Base-by-base conservation (phyloP, 768 basidiomycete species). In the Phlebiopsis flavidoalba region DNA sequence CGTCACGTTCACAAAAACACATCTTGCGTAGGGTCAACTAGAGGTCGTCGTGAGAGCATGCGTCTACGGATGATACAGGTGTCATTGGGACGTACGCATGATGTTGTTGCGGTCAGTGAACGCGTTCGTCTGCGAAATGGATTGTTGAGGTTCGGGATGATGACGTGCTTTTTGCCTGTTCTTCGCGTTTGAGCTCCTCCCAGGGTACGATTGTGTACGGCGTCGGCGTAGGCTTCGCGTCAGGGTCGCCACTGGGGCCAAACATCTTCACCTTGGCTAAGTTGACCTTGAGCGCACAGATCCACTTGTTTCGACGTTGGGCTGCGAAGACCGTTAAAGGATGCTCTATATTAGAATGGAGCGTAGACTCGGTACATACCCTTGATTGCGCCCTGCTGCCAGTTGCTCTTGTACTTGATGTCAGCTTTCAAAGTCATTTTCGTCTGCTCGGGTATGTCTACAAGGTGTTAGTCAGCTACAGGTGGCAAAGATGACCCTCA, bases 381-480 rank as follows among this genome's bases (percentile, higher is more conserved):
- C 79, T 85, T 89, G 8, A 91, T 74, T 1, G 86, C 84, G 19
- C 84, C 86, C 66, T 89, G 87, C 70, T 95, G 93, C 75, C 84
- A 86, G 69, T 94, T 95, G 65, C 85, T 85, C 77, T 92, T 93
- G 78, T 92, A 95, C 74, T 87, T 91, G 76, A 95, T 95, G 69
- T 89, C 86, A 46, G 88, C 88, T 60, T 81, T 81, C 21, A 93
- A 78, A 0, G 81, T 81, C 81, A 95, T 83, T 72, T 87, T 92
- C 60, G 80, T 80, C 70, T 95, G 93, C 6, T 82, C 89, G 21
- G 91, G 88, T 66, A 93, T 87, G 70, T 93, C 92, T 84, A 71
- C 60, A 52, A 46, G 12, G 22, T 3, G 8, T 12, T 15, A 46
- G 40, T 36, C 33, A 8, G 45, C 8, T 10, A 26, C 6, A 57